Percentiles rank a stretch among this genome's conserved stretches.
Conservation (phyloP, 371 early-diverging fungal species). For the Haplosporangium sp. region DNA sequence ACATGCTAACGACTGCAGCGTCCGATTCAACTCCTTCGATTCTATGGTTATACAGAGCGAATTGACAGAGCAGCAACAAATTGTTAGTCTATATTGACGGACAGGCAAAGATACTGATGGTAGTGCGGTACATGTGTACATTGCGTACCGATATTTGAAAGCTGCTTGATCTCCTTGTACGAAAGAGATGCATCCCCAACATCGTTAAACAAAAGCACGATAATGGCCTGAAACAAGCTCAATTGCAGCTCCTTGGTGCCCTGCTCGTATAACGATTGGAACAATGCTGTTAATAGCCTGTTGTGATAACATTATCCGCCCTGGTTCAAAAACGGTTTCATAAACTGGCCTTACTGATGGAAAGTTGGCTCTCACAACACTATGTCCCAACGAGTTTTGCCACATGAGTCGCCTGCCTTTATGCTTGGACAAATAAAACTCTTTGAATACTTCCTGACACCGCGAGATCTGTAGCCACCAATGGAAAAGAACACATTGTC, state of each 20-base stretch:
- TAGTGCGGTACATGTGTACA: neutral
- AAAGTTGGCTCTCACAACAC: constrained; percentile 76
- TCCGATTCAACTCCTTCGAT: constrained; percentile 77
- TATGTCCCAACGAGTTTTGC: constrained; percentile 85
- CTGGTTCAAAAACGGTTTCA: too few relatives aligned
- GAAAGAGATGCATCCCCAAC: constrained; percentile 56
- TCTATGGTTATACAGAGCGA: constrained; percentile 58
- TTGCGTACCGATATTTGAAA: constrained; percentile 67
- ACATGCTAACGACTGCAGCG: constrained; percentile 86
- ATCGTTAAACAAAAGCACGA: constrained; percentile 83
- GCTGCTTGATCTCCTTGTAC: constrained; percentile 73
- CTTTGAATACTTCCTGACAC: constrained; percentile 73
- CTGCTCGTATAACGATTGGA: constrained; percentile 30
- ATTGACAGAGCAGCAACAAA: neutral
- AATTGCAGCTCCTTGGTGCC: constrained; percentile 79
- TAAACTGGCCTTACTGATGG: constrained; percentile 50
- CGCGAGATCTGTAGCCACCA: constrained; percentile 64
- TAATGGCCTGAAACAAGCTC: constrained; percentile 79
- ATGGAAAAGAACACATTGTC: neutral
- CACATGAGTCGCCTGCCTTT: constrained; percentile 85
- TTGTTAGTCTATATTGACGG: neutral
- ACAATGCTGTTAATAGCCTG: neutral
- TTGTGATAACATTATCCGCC: too few relatives aligned
- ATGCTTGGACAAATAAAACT: constrained; percentile 81
- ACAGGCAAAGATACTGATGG: too few relatives aligned